Evolutionary conservation across 495 filamentous ascomycete genomes (phyloP), one percentile per base, ranked within the genome.

Genomic region (Penicillium subrubescens): DNA sequence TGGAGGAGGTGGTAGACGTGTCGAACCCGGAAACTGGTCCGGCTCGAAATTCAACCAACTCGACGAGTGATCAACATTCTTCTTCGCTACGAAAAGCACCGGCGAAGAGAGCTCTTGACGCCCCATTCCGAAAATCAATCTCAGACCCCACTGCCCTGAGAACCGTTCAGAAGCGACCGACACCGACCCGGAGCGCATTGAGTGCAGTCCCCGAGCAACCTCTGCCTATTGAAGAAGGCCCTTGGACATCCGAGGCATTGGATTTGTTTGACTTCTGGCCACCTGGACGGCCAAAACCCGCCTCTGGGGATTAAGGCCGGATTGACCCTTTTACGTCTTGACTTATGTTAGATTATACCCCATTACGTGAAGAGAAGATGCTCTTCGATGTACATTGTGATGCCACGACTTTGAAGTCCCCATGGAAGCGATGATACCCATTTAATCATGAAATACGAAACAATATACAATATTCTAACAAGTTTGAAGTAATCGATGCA

Each of bases 261-360:
- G 84, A 89, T 68, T 68, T 89, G 21, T 87, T 88, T 67, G 84
- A 83, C 25, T 88, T 84, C 53, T 82, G 80, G 80, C 80, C 79
- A 12, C 73, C 71, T 5, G 79, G 77, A 12, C 70, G 75, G 37
- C 71, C 70, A n/a, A 82, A 76, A 43, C 76, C 77, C 25, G 34
- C 7, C n/a, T 72, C 54, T 67, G 57, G 11, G 37, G 21, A 46
- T 31, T 43, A 8, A 56, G 48, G 48, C 48, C 8, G 48, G 25
- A 34, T 43, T 12, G 5, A 35, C 58, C 29, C 10, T 27, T 23
- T 23, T 11, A 12, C 25, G 8, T n/a, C 25, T n/a, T 52, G 14
- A 31, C 17, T 52, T 17, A 31, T 31, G 25, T 52, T 48, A 7
- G 11, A 56, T 56, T 55, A 59, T 64, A 61, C 63, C 33, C 51